These are phyloP conservation scores for Cordyceps militaris DNA, from an alignment of 2,329 filamentous ascomycete species.

Conservation along the genomic window DNA sequence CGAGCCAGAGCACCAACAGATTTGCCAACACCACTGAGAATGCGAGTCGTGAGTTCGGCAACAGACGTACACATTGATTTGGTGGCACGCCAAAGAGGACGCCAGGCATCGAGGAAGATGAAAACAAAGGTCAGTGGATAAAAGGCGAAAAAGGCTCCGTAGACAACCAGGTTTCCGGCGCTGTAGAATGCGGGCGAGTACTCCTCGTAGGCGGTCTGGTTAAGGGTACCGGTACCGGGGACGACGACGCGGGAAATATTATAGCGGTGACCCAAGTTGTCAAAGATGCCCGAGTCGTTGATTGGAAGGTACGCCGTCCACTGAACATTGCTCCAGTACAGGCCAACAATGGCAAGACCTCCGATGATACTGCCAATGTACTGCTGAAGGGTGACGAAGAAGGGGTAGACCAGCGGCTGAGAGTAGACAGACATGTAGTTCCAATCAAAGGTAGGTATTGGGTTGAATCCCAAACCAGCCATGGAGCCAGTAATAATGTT, in stretches of 20 bases:
- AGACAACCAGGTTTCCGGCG: conserved; percentile 24
- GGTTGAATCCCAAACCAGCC: conserved; percentile 9
- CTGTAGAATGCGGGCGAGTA: conserved; percentile 29
- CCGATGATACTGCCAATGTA: conserved; percentile 9
- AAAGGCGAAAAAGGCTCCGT: conserved; percentile 26
- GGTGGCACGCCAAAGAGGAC: conserved; percentile 11
- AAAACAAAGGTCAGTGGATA: conserved; percentile 30
- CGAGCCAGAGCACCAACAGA: conserved; percentile 23
- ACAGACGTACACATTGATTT: conserved; percentile 2
- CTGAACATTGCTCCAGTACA: conserved; percentile 30
- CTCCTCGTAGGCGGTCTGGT: conserved; percentile 25
- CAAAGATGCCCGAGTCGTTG: conserved; percentile 39
- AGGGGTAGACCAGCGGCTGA: conserved; percentile 8
- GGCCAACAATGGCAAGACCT: not conserved
- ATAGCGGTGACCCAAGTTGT: conserved; percentile 36
- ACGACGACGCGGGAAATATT: conserved; percentile 37
- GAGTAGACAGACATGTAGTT: conserved; percentile 17
- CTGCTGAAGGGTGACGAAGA: conserved; percentile 10
- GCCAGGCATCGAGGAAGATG: conserved; percentile 28
- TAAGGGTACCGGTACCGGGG: conserved; percentile 14
- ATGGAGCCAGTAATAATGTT: conserved; percentile 18
- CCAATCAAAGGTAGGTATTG: conserved; percentile 13
- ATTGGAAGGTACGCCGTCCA: conserved; percentile 40
- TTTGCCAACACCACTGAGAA: conserved; percentile 19
- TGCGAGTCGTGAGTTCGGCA: not conserved